Percentiles rank a stretch among this genome's conserved stretches.
Conservation (phyloP, 352 stramenopile species). For the Globisporangium irregulare region DNA sequence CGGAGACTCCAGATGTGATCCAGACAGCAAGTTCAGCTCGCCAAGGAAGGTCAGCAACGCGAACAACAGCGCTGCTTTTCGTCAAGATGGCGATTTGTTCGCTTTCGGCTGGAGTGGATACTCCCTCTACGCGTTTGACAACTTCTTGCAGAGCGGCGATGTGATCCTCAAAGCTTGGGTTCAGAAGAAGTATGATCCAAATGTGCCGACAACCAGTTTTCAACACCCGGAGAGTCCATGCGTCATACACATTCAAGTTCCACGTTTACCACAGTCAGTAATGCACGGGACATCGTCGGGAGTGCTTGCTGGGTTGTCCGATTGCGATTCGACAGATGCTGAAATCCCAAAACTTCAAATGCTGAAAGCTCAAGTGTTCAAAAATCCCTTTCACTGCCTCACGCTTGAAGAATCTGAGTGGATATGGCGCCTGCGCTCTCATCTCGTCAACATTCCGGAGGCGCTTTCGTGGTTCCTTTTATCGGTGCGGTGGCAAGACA, state of each 20-base stretch:
- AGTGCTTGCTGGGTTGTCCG: background rate
- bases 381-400: background rate
- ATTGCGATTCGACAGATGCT: background rate
- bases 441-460: background rate
- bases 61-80: background rate
- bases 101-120: background rate
- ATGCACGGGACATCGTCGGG: background rate
- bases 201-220: background rate
- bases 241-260: background rate
- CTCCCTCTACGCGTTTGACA: background rate
- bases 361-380: background rate
- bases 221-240: background rate
- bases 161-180: background rate
- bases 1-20: background rate
- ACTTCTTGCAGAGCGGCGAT: background rate
- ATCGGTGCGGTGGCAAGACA: background rate
- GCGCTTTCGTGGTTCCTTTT: background rate
- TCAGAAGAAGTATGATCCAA: background rate
- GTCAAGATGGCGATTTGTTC: background rate
- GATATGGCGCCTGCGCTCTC: background rate
- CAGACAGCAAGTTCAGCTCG: background rate
- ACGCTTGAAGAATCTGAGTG: background rate
- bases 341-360: background rate
- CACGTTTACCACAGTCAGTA: background rate
- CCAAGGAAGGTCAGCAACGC: background rate